Evolutionary conservation across 2,329 filamentous ascomycete species (phyloP).

Genomic region (Amesomyces nigricolor): DNA sequence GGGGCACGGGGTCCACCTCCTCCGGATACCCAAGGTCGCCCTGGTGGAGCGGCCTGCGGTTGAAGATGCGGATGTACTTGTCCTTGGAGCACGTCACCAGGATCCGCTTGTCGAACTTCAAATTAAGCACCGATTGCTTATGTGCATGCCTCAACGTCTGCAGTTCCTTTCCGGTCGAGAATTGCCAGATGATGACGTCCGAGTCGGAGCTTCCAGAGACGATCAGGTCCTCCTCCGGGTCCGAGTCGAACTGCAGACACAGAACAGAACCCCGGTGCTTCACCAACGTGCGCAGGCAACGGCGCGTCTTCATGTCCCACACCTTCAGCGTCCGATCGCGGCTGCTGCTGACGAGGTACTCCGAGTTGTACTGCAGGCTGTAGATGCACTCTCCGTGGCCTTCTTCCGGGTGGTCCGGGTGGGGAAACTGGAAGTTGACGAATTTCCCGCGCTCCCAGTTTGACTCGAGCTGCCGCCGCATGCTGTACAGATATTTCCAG

Average conservation of each 20-base stretch:
- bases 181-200: constrained; percentile 84
- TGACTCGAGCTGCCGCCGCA: constrained; percentile 75
- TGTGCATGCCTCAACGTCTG: constrained; percentile 74
- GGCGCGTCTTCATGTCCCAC: constrained; percentile 80
- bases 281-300: constrained; percentile 62
- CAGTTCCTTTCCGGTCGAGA: constrained; percentile 80
- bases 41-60: constrained; percentile 61
- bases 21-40: constrained; percentile 52
- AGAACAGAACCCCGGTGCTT: constrained; percentile 84
- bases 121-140: constrained; percentile 84
- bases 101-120: constrained; percentile 85
- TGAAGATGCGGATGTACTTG: constrained; percentile 95
- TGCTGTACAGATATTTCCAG: constrained; percentile 90
- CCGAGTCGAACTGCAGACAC: constrained; percentile 90
- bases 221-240: constrained; percentile 82
- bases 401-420: constrained; percentile 72
- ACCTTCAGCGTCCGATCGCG: constrained; percentile 81
- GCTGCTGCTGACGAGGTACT: constrained; percentile 88
- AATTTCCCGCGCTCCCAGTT: constrained; percentile 86
- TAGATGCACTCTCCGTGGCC: constrained; percentile 92
- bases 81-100: constrained; percentile 97
- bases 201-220: constrained; percentile 93
- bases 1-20: constrained; percentile 48
- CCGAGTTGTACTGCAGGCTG: constrained; percentile 79
- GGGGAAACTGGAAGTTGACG: constrained; percentile 83